A percentile compares a stretch with the other conserved stretches of the same genome.
Evolutionary conservation across 768 basidiomycete species (phyloP).

Genomic region (Boletus tomentosulus): DNA sequence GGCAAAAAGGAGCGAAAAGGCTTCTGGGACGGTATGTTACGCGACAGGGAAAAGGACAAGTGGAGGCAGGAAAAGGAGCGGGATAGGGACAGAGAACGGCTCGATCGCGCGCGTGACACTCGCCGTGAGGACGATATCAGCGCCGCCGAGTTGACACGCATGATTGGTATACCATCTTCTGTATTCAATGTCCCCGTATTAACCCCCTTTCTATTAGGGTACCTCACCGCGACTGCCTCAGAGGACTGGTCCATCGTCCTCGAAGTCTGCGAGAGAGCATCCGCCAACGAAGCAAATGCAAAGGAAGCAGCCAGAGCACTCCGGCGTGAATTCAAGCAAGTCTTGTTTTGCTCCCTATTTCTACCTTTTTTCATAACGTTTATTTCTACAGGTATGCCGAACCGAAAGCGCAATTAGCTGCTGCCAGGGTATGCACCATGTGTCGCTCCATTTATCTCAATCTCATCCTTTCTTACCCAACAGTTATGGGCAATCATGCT

Average conservation of each 20-base stretch:
- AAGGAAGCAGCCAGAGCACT: constrained; percentile 84
- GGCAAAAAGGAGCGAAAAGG: constrained; percentile 49
- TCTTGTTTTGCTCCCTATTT: constrained; percentile 3
- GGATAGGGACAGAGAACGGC: constrained; percentile 35
- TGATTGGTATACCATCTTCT: constrained; percentile 53
- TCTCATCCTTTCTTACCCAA: neutral
- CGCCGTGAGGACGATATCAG: constrained; percentile 42
- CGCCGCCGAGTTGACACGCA: constrained; percentile 55
- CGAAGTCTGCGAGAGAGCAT: constrained; percentile 83
- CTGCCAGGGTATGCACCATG: constrained; percentile 55
- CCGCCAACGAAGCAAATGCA: constrained; percentile 63
- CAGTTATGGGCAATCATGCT: constrained; percentile 92
- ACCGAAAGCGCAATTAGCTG: constrained; percentile 69
- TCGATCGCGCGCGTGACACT: constrained; percentile 33
- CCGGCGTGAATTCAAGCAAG: constrained; percentile 81
- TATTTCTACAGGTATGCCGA: constrained; percentile 57
- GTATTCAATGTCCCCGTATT: neutral
- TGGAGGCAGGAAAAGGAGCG: constrained; percentile 28
- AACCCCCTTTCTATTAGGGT: constrained; percentile 41
- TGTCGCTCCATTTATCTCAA: neutral
- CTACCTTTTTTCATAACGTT: constrained; percentile 4
- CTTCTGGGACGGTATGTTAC: constrained; percentile 47
- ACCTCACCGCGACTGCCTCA: constrained; percentile 69
- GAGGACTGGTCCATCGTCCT: constrained; percentile 81
- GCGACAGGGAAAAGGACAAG: constrained; percentile 34